Conservation (phyloP, 2,329 filamentous ascomycete genomes). For the Hypoxylon sp. region DNA sequence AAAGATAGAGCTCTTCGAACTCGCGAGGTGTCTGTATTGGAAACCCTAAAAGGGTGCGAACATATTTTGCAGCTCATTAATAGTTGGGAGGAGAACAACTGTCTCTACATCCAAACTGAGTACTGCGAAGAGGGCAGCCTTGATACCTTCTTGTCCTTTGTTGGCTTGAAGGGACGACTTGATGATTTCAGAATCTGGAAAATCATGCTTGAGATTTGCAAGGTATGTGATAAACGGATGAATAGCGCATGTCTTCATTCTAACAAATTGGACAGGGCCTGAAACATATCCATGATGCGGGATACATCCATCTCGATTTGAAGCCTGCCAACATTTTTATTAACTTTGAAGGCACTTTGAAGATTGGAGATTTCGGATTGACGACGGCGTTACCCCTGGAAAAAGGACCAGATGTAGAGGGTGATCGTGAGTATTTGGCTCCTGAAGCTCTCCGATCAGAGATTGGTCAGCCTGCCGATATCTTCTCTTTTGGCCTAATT, state of each 20-base stretch:
- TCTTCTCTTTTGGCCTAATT: constrained; percentile 95
- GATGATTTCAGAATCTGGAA: constrained; percentile 99
- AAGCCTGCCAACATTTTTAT: constrained; percentile 90
- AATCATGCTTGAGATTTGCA: constrained; percentile 86
- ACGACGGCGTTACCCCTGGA: constrained; percentile 84
- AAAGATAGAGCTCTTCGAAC: constrained; percentile 87
- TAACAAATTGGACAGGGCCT: constrained; percentile 74
- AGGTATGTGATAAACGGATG: constrained; percentile 70
- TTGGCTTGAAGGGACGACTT: constrained; percentile 86
- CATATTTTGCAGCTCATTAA: constrained; percentile 89
- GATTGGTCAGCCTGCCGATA: constrained; percentile 91
- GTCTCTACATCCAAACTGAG: constrained; percentile 97
- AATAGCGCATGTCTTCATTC: constrained; percentile 42
- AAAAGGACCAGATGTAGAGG: constrained; percentile 86
- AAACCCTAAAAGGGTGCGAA: constrained; percentile 82
- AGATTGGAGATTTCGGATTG: constrained; percentile 89
- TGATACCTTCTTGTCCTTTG: constrained; percentile 85
- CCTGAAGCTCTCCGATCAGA: constrained; percentile 90
- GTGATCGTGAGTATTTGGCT: constrained; percentile 95
- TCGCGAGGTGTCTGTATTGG: constrained; percentile 85
- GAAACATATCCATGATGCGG: constrained; percentile 88
- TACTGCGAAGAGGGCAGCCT: constrained; percentile 96
- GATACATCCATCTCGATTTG: constrained; percentile 87
- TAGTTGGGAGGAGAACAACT: constrained; percentile 87
- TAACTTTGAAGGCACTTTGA: constrained; percentile 83